These are phyloP conservation scores for Pulveroboletus sp. DNA, from an alignment of 768 basidiomycete genomes.

Conservation along the genomic window DNA sequence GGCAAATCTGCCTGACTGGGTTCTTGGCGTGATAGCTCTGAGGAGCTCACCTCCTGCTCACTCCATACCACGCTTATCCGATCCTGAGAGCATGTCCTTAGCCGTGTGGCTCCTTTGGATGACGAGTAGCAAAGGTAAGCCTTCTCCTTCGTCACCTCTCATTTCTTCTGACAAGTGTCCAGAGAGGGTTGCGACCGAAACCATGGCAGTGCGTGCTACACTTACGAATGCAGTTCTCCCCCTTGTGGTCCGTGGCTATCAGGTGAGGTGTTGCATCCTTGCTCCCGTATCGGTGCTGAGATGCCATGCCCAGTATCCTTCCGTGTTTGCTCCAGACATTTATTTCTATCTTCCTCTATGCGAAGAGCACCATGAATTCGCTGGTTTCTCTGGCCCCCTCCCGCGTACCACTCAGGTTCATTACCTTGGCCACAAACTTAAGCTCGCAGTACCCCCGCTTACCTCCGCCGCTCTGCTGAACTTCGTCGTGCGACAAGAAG, in stretches of 20 bases:
- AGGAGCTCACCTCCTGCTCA: slow-evolving; percentile 8
- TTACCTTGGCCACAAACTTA: slow-evolving; percentile 40
- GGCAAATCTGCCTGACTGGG: slow-evolving; percentile 34
- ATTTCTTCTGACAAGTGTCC: slow-evolving; percentile 11
- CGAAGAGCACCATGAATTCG: slow-evolving; percentile 18
- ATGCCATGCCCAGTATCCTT: slow-evolving; percentile 34
- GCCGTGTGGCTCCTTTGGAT: slow-evolving; percentile 47
- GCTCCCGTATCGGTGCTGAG: slow-evolving; percentile 2
- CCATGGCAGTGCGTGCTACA: slow-evolving; percentile 20
- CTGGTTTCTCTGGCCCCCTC: slow-evolving; percentile 30
- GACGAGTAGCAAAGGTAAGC: slow-evolving; percentile 37
- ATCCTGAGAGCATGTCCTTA: slow-evolving; percentile 36
- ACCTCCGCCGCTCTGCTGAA: slow-evolving; percentile 38
- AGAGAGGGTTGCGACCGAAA: slow-evolving; percentile 35
- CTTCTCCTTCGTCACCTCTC: not conserved
- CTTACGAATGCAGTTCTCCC: slow-evolving; percentile 34
- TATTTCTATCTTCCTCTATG: slow-evolving; percentile 40
- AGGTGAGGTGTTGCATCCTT: slow-evolving; percentile 25
- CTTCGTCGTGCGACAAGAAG: slow-evolving; percentile 35
- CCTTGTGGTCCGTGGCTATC: slow-evolving; percentile 39
- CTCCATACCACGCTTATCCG: slow-evolving; percentile 21
- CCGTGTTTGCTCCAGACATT: slow-evolving; percentile 40
- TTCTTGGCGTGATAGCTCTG: slow-evolving; percentile 12
- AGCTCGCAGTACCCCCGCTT: slow-evolving; percentile 38
- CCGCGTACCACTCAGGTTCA: slow-evolving; percentile 31